Evolutionary conservation across 106 monocot species (phyloP), one percentile per base, ranked within the genome.

Genomic region (Acanthochlamys bracteata): DNA sequence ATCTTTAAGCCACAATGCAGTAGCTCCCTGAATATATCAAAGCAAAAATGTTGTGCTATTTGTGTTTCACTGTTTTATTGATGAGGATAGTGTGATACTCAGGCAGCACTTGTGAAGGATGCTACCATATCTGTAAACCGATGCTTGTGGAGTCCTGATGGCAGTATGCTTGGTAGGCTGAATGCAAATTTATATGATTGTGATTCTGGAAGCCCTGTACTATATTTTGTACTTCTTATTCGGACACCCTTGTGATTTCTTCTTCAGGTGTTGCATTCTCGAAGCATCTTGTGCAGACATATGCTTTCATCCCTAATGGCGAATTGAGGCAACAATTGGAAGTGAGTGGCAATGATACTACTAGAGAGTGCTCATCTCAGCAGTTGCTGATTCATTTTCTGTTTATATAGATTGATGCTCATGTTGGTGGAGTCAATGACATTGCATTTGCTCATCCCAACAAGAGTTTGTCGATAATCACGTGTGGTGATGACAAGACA

Each of bases 71-170:
- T 16, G n/a, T 26, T 43, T 39, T 24, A 16, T 7, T 39, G 33
- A 33, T 33, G 43, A 66, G 33, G 61, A 13, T 40, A 16, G n/a
- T 4, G 39, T n/a, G 19, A 4, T 43, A 20, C 43, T 0, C 71
- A 99, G 92, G 73, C 81, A 57, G 66, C 92, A 43, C 41, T 99
- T 23, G 81, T 99, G 88, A 99, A 99, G 57, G 92, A 92, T 82
- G 79, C 98, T 17, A 74, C 81, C 53, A 68, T 92, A 67, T 92
- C 89, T 71, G 92, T 99, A 63, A 99, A 89, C 66, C 75, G 98
- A 56, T 92, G 98, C 63, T 81, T 98, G 53, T 99, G 98, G 98
- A 89, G 88, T 74, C 92, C 89, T 42, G 98, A 99, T 84, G 98
- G 89, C 67, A 72, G 76, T 66, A 81, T 99, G 58, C 67, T 99